Conservation (phyloP, 345 rosid species). For the Eucalyptus regnans region DNA sequence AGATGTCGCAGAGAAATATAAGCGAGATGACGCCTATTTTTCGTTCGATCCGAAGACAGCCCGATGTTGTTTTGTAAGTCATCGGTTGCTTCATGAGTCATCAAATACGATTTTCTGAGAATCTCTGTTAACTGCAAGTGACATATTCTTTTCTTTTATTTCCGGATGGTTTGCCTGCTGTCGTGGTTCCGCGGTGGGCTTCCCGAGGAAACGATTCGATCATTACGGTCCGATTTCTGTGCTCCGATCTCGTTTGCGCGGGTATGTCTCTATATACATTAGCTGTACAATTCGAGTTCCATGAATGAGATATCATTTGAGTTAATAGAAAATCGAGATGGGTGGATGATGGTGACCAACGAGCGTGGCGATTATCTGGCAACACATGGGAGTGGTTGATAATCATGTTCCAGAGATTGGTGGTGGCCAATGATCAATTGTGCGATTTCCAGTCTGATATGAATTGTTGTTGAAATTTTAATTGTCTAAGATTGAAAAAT, state of each 20-base stretch:
- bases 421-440: background rate
- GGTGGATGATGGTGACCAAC: background rate
- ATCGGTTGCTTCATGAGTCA: background rate
- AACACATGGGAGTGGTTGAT: background rate
- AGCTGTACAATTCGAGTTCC: background rate
- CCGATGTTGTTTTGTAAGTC: background rate
- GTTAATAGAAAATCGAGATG: background rate
- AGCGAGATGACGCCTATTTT: background rate
- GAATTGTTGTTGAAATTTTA: background rate
- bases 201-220: background rate
- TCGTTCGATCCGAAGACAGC: background rate
- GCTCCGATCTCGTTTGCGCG: background rate
- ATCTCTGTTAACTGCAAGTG: background rate
- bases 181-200: background rate
- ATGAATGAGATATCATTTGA: background rate
- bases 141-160: background rate
- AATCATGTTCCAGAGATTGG: background rate
- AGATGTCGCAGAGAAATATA: background rate
- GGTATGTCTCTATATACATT: background rate
- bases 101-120: background rate
- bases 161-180: background rate
- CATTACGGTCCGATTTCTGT: background rate
- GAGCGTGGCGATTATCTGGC: rapidly evolving
- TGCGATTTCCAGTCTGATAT: background rate
- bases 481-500: background rate